Conservation (phyloP, 129 eudicot species). For the Pittosporum tobira region DNA sequence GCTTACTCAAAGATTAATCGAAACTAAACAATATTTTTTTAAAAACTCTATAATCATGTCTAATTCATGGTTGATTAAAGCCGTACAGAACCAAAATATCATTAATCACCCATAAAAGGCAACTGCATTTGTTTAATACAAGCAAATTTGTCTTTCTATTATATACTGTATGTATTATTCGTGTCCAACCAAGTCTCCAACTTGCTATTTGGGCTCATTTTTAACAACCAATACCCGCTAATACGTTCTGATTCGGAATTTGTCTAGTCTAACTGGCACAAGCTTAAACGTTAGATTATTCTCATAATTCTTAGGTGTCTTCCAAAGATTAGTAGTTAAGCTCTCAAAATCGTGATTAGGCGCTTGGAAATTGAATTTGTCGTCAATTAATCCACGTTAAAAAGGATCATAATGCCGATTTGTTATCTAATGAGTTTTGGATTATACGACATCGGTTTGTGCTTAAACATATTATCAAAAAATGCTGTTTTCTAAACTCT, state of each 20-base stretch:
- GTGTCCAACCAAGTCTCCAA: no score
- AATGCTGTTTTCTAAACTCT: background rate
- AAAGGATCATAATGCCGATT: conserved; percentile 23
- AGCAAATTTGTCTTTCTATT: conserved; percentile 5
- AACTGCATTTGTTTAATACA: background rate
- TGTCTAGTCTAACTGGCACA: background rate
- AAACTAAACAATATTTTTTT: no score
- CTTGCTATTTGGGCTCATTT: background rate
- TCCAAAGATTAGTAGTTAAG: conserved; percentile 20
- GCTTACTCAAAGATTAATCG: no score
- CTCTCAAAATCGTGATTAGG: conserved; percentile 11
- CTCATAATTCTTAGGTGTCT: conserved; percentile 15
- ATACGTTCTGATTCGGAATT: background rate
- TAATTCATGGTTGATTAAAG: background rate
- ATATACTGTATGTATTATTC: no score
- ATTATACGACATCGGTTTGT: conserved; percentile 20
- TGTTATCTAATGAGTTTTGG: conserved; percentile 25
- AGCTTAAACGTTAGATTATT: background rate
- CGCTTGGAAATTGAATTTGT: background rate
- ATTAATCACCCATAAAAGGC: background rate
- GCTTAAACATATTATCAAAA: background rate
- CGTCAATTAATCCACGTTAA: background rate
- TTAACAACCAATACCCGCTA: background rate
- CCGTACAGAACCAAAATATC: conserved; percentile 6
- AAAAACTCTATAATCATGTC: no score